Conservation (phyloP, 371 early-diverging fungal species). For the Catenaria anguillulae region DNA sequence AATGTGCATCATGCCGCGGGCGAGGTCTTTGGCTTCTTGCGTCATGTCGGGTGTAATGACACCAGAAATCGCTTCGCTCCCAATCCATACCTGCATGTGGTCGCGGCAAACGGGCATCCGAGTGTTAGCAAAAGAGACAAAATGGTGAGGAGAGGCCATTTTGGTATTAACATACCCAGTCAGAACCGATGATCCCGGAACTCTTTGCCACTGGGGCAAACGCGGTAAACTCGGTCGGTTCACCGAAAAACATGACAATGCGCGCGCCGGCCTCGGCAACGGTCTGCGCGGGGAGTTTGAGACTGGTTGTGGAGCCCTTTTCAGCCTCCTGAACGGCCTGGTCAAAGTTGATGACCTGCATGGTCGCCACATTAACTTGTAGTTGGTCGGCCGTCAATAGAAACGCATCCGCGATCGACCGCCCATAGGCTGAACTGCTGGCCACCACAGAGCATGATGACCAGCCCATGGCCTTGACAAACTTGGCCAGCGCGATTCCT, state of each 20-base stretch:
- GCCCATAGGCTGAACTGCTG: not conserved
- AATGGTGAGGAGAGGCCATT: too few species aligned
- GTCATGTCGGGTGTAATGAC: not conserved
- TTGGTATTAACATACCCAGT: too few species aligned
- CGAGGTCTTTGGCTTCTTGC: not conserved
- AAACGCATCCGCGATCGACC: not conserved
- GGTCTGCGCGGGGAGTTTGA: not conserved
- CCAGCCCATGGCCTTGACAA: not conserved
- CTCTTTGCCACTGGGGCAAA: not conserved
- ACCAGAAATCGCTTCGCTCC: not conserved
- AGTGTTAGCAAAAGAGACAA: too few species aligned
- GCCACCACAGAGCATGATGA: not conserved
- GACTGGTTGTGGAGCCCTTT: not conserved
- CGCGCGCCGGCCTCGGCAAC: not conserved
- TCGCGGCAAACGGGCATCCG: too few species aligned
- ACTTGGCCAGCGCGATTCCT: not conserved
- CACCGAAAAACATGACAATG: not conserved
- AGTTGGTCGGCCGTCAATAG: not conserved
- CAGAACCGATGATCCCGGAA: not conserved
- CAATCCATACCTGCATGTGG: too few species aligned
- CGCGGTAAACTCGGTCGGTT: not conserved
- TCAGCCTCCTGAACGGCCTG: too few species aligned
- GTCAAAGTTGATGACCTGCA: not conserved
- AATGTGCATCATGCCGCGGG: not conserved
- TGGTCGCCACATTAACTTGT: not conserved